These are phyloP conservation scores for Basidiobolus meristosporus DNA, from an alignment of 371 early-diverging fungal species.

Conservation along the genomic window DNA sequence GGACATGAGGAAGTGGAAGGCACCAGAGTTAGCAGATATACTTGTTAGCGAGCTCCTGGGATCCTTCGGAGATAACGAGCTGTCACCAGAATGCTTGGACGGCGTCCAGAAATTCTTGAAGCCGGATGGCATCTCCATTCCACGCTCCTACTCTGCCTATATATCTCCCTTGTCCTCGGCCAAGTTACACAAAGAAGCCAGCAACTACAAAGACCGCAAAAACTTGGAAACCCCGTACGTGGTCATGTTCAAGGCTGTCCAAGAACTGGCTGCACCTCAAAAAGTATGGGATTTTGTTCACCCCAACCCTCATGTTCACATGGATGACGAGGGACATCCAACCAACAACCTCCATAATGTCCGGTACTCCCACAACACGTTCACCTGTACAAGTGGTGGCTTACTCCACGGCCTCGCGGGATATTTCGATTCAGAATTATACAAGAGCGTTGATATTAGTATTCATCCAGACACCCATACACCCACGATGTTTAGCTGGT, in stretches of 20 bases:
- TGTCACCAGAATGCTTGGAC: conserved; percentile 91
- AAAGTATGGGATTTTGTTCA: conserved; percentile 71
- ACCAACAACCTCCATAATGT: conserved; percentile 52
- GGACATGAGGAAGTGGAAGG: conserved; percentile 82
- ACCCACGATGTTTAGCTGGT: conserved; percentile 90
- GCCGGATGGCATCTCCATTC: conserved; percentile 78
- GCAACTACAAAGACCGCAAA: conserved; percentile 33
- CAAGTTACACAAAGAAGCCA: conserved; percentile 45
- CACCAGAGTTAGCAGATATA: conserved; percentile 63
- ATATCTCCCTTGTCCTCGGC: conserved; percentile 70
- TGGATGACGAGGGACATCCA: conserved; percentile 15
- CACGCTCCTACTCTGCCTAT: conserved; percentile 59
- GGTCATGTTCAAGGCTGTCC: conserved; percentile 66
- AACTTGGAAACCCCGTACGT: conserved; percentile 83
- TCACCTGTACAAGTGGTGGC: conserved; percentile 26
- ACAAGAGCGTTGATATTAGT: conserved; percentile 62
- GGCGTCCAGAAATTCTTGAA: conserved; percentile 76
- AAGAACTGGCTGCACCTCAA: conserved; percentile 40
- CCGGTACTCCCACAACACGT: conserved; percentile 28
- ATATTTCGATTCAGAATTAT: conserved; percentile 79
- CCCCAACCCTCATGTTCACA: conserved; percentile 24
- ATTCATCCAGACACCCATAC: conserved; percentile 75
- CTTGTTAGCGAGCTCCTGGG: conserved; percentile 81
- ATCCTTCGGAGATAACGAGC: conserved; percentile 93
- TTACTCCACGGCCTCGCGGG: conserved; percentile 87